Evolutionary conservation across 2,329 filamentous ascomycete genomes (phyloP).

Genomic region (Cercospora zeina): DNA sequence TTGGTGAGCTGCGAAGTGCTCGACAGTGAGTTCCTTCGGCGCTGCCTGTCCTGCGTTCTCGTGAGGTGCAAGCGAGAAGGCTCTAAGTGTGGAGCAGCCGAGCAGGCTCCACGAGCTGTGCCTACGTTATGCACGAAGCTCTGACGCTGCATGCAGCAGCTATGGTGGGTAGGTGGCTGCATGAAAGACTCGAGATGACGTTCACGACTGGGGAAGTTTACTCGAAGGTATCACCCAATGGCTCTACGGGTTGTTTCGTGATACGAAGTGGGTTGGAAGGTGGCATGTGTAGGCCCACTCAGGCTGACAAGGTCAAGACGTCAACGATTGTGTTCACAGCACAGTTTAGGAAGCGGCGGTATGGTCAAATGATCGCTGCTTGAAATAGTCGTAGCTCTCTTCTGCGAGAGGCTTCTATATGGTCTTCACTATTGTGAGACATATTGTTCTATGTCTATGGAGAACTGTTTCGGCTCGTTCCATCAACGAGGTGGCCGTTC

Average conservation of each 20-base stretch:
- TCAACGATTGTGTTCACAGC: neutral
- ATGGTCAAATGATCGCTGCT: neutral
- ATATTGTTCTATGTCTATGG: conserved; percentile 5
- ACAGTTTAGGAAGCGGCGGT: neutral
- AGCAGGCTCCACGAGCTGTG: neutral
- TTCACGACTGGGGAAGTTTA: conserved; percentile 9
- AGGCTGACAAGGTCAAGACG: neutral
- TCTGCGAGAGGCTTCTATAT: neutral
- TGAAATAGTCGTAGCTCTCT: conserved; percentile 4
- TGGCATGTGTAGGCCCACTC: neutral
- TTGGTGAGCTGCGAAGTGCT: neutral
- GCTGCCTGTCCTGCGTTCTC: neutral
- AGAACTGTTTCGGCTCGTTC: conserved; percentile 16
- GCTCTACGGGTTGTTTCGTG: neutral
- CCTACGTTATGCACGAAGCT: neutral
- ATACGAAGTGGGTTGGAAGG: neutral
- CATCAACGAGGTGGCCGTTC: conserved; percentile 30
- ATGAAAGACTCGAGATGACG: conserved; percentile 20
- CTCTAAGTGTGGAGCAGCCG: neutral
- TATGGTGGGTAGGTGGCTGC: neutral
- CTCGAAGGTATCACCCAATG: conserved; percentile 3
- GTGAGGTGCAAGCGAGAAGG: neutral
- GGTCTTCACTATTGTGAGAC: neutral
- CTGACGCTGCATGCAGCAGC: conserved; percentile 9
- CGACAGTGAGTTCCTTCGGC: neutral